Percentiles rank a stretch among this genome's conserved stretches.
Conservation (phyloP, 441 rosid genomes). For the Metrosideros polymorpha region DNA sequence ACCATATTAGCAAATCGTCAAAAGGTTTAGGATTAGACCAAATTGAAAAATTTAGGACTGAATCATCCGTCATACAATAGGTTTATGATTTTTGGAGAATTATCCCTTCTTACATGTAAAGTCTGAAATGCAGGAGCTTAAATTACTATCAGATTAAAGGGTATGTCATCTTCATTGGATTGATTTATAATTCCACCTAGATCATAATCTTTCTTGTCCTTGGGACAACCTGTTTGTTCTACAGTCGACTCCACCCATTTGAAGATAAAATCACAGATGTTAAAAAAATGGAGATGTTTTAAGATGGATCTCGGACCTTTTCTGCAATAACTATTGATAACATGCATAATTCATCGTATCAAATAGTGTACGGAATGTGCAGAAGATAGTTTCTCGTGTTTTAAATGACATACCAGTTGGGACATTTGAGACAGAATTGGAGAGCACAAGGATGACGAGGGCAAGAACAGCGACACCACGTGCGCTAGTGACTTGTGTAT, state of each 20-base stretch:
- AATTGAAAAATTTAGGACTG: no score
- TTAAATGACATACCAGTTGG: constrained; percentile 47
- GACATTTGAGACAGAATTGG: constrained; percentile 75
- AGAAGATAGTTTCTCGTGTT: not conserved
- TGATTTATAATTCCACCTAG: not conserved
- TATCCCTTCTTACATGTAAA: not conserved
- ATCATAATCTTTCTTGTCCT: not conserved
- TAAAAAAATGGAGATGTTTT: not conserved
- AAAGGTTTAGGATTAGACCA: no score
- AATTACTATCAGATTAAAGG: not conserved
- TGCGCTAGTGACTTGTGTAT: constrained; percentile 31
- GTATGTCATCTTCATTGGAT: not conserved
- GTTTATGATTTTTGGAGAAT: no score
- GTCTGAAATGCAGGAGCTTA: not conserved
- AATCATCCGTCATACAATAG: no score
- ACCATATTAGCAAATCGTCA: no score
- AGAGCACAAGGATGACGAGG: constrained; percentile 48
- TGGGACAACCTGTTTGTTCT: not conserved
- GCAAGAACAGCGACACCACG: constrained; percentile 48
- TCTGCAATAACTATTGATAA: not conserved
- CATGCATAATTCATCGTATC: not conserved
- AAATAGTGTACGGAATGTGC: not conserved
- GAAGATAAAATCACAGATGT: not conserved
- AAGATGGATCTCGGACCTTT: not conserved
- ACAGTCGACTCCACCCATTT: not conserved